Evolutionary conservation across 2,329 filamentous ascomycete species (phyloP).

Genomic region (Colletotrichum liaoningense): DNA sequence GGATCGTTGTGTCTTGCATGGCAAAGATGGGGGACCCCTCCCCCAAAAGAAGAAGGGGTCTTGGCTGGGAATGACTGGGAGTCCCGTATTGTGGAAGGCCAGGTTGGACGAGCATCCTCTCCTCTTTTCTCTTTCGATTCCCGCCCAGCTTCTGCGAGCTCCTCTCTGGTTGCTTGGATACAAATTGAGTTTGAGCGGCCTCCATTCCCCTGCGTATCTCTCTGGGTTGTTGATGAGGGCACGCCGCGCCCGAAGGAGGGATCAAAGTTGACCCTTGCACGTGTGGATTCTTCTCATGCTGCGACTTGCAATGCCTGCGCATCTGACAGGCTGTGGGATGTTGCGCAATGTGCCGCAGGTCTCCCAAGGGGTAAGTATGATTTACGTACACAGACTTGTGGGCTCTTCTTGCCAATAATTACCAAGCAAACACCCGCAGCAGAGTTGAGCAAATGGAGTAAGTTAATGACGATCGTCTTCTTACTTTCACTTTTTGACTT

Average conservation of each 20-base stretch:
- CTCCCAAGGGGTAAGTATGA: slow-evolving; percentile 13
- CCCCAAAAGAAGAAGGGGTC: neutral
- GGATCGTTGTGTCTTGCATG: neutral
- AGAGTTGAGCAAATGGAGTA: neutral
- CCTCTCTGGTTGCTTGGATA: neutral
- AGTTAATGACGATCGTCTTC: slow-evolving; percentile 1
- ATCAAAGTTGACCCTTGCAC: neutral
- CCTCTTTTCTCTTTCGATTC: neutral
- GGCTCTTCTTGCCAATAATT: slow-evolving; percentile 4
- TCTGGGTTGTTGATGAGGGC: neutral
- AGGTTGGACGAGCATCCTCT: neutral
- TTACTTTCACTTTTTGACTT: neutral
- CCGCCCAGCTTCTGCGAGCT: neutral
- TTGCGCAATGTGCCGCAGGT: slow-evolving; percentile 7
- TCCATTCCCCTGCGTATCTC: neutral
- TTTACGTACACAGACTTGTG: slow-evolving; percentile 6
- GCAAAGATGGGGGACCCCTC: neutral
- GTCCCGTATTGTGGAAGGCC: neutral
- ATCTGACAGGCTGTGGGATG: slow-evolving; percentile 17
- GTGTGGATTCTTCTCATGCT: slow-evolving; percentile 4
- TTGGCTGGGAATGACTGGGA: neutral
- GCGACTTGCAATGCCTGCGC: slow-evolving; percentile 3
- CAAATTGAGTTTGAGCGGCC: slow-evolving; percentile 3
- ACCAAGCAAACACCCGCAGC: neutral
- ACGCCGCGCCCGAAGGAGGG: neutral